Percentiles rank a stretch among this genome's conserved stretches.
Evolutionary conservation across 768 basidiomycete genomes (phyloP).

Genomic region (Suillus hirtellus): DNA sequence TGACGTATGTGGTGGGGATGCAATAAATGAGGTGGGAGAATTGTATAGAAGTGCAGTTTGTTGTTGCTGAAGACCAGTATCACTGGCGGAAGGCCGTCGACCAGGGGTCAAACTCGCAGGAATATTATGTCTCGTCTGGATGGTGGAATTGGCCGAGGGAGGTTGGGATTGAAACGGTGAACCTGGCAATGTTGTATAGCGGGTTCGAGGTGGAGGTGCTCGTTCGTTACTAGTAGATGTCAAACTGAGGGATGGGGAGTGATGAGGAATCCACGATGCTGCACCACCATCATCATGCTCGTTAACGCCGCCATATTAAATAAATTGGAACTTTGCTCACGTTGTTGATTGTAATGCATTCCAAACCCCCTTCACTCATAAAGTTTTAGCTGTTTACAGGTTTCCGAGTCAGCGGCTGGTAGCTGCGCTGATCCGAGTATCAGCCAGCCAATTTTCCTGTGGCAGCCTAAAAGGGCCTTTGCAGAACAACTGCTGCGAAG

Average conservation of each 20-base stretch:
- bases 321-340: constrained; percentile 16
- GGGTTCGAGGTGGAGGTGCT: constrained; percentile 20
- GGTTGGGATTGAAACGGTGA: constrained; percentile 5
- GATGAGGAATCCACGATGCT: constrained; percentile 24
- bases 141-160: constrained; percentile 7
- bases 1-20: constrained; percentile 16
- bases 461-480: no score
- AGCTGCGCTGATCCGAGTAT: background rate
- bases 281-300: constrained; percentile 7
- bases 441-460: background rate
- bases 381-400: background rate
- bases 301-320: background rate
- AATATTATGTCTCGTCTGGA: constrained; percentile 11
- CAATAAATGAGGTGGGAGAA: constrained; percentile 5
- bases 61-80: constrained; percentile 14
- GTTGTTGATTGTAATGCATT: constrained; percentile 35
- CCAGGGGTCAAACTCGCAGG: constrained; percentile 29
- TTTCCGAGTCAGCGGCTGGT: background rate
- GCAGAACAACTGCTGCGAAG: background rate
- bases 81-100: constrained; percentile 17
- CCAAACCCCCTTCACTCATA: background rate
- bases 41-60: constrained; percentile 14
- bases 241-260: constrained; percentile 21
- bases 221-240: constrained; percentile 6
- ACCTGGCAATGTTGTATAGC: constrained; percentile 23